phyloP scores from a whole-genome alignment of 345 rosid species.

The Syzygium aromaticum region DNA sequence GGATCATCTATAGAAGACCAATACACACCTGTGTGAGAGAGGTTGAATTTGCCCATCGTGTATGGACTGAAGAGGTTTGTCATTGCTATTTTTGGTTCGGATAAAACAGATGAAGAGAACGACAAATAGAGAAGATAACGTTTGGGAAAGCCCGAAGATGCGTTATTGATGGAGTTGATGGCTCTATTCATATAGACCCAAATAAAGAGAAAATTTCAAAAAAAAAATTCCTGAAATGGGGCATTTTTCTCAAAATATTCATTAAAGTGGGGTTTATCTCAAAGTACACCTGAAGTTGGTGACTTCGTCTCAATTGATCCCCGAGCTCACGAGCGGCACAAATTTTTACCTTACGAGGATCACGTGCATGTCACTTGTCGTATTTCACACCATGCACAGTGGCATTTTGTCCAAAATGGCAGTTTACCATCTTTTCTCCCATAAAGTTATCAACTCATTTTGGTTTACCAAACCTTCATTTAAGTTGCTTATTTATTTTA shows the following conservation, averaged over 20 bases:
- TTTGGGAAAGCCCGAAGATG: neutral
- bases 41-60: neutral
- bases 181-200: neutral
- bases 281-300: neutral
- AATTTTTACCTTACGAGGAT: neutral
- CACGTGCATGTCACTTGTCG: neutral
- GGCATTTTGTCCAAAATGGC: no score
- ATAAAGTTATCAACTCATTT: no score
- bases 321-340: accelerated
- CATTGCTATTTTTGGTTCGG: neutral
- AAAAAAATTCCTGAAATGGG: neutral
- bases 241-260: neutral
- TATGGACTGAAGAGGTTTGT: neutral
- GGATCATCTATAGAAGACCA: neutral
- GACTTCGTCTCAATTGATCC: neutral
- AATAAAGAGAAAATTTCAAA: neutral
- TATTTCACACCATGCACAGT: no score
- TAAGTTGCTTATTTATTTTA: no score
- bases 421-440: no score
- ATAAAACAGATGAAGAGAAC: neutral
- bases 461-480: no score
- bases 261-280: neutral
- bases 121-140: neutral
- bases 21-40: constrained; percentile 4
- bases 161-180: neutral